These are phyloP conservation scores for Phytophthora syringae DNA, from an alignment of 352 stramenopile species.

Conservation along the genomic window DNA sequence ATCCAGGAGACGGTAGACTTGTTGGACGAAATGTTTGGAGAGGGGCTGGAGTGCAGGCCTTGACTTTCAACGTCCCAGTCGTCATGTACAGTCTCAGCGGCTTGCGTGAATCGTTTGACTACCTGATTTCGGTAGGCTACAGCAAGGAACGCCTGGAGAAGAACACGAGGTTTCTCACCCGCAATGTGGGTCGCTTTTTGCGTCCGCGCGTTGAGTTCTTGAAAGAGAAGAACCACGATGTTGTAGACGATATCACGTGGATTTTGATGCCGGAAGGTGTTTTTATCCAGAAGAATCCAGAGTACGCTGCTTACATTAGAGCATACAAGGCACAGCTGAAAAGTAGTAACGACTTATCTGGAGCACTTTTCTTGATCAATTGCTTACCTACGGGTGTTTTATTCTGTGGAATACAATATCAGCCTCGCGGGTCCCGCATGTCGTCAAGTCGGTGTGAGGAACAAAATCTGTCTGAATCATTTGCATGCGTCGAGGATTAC, in stretches of 20 bases:
- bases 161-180: slow-evolving; percentile 40
- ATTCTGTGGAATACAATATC: too few species aligned
- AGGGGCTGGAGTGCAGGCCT: slow-evolving; percentile 16
- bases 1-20: slow-evolving; percentile 41
- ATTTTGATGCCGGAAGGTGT: slow-evolving; percentile 27
- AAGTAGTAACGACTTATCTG: not conserved
- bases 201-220: slow-evolving; percentile 52
- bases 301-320: slow-evolving; percentile 23
- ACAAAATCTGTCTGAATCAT: not conserved
- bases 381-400: too few species aligned
- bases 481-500: not conserved
- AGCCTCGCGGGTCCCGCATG: too few species aligned
- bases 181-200: slow-evolving; percentile 44
- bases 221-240: not conserved
- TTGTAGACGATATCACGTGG: slow-evolving; percentile 29
- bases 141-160: slow-evolving; percentile 27
- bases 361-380: too few species aligned
- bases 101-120: slow-evolving; percentile 41
- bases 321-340: slow-evolving; percentile 11
- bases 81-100: slow-evolving; percentile 48
- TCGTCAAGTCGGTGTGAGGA: not conserved
- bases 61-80: slow-evolving; percentile 33
- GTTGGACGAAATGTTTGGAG: slow-evolving; percentile 46
- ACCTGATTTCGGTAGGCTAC: slow-evolving; percentile 38
- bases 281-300: slow-evolving; percentile 38